Evolutionary conservation across 148 eudicot genomes (phyloP), one percentile per base, ranked within the genome.

Genomic region (Linanthus parryae): DNA sequence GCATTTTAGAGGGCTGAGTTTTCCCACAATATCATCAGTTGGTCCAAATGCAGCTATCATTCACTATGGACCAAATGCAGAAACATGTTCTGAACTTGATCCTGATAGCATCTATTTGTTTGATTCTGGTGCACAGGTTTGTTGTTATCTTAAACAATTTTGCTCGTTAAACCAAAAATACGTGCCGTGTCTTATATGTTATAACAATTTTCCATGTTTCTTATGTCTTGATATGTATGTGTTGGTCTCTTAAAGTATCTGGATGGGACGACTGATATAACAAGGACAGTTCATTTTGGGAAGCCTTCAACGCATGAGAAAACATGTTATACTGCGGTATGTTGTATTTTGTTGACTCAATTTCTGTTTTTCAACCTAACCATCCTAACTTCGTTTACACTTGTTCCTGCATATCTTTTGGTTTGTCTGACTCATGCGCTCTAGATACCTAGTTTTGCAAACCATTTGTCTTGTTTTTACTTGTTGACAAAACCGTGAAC

Each of bases 81-180:
- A 92, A 69, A 75, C 83, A 21, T 87, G 96, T 72, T 73, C 94
- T n/a, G 98, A 92, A 71, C 73, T 92, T 59, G 83, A 84, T 71
- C 84, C 99, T 7, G 71, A 87, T 62, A 65, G 74, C 55, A 92
- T 92, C 56, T 92, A 92, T 59, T 70, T 92, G 28, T 77, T 68
- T 71, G 99, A 92, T 69, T 92, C 99, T 7, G 98, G 94, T 58
- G 99, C 85, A 36, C 99, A 92, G 99, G 98, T 87, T 61, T 41
- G 62, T 58, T 46, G 30, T 54, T 38, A 44, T 16, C 45, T 65
- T 16, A 30, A 11, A 52, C 53, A 40, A 61, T 57, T 48, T 57
- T 46, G 38, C 16, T 29, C 38, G n/a, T 9, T 0, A 16, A 41
- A 34, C 37, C 38, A n/a, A 31, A 7, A 27, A 19, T 11, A 20